Evolutionary conservation across 2,329 filamentous ascomycete species (phyloP).

Genomic region (Penicillium sp.): DNA sequence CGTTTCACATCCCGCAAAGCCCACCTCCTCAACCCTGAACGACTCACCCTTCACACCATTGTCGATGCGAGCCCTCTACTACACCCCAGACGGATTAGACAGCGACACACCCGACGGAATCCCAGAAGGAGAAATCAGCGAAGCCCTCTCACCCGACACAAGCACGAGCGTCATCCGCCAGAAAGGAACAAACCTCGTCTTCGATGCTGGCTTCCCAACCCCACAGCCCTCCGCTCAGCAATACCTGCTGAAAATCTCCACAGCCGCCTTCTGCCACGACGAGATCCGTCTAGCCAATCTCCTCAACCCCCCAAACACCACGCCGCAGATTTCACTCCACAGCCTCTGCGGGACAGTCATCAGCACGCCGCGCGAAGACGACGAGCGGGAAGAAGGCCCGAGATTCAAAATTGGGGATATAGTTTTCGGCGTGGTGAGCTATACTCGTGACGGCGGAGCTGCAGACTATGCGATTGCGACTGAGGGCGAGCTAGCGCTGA

Average conservation of each 20-base stretch:
- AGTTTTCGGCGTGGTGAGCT: constrained; percentile 41
- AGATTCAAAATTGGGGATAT: constrained; percentile 42
- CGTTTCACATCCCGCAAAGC: constrained; percentile 20
- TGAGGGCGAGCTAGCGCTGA: constrained; percentile 40
- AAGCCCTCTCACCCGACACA: constrained; percentile 1
- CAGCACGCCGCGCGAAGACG: constrained; percentile 33
- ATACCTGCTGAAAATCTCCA: constrained; percentile 43
- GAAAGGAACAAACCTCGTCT: constrained; percentile 29
- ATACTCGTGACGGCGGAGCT: constrained; percentile 41
- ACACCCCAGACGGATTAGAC: constrained; percentile 19
- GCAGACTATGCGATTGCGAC: constrained; percentile 41
- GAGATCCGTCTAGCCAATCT: constrained; percentile 32
- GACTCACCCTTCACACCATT: constrained; percentile 37
- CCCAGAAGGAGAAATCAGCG: constrained; percentile 14
- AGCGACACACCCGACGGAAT: neutral
- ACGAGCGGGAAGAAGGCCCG: constrained; percentile 31
- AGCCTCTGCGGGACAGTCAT: constrained; percentile 43
- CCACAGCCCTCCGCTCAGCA: constrained; percentile 36
- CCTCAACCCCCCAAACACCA: constrained; percentile 29
- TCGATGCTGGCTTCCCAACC: constrained; percentile 37
- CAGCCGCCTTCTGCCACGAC: constrained; percentile 40
- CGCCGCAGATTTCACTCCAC: constrained; percentile 41
- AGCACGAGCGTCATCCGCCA: constrained; percentile 19
- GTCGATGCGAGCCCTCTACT: constrained; percentile 42
- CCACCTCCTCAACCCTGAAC: constrained; percentile 31